A percentile compares a stretch with the other conserved stretches of the same genome.
Conservation (phyloP, 176 grass and related monocot genomes). For the Metroxylon sagu region DNA sequence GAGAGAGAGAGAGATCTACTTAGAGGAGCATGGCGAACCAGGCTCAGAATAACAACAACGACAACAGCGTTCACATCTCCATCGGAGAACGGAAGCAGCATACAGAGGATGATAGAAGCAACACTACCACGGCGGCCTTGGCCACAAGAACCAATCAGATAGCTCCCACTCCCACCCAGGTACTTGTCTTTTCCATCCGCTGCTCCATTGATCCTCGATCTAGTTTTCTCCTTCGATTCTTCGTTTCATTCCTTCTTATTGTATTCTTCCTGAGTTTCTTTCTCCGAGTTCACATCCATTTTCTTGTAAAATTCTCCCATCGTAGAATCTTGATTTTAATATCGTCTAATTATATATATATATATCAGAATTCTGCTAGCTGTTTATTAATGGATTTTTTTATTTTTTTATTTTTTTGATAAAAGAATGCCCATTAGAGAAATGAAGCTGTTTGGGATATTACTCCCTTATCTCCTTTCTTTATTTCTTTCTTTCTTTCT, state of each 20-base stretch:
- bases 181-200: background rate
- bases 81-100: background rate
- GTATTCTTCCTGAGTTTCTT: background rate
- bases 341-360: too few species aligned
- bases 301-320: too few species aligned
- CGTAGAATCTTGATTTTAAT: too few species aligned
- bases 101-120: background rate
- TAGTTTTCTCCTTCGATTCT: background rate
- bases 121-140: background rate
- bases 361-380: too few species aligned
- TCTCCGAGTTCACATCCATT: too few species aligned
- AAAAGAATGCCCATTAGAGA: too few species aligned
- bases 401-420: too few species aligned
- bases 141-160: conserved; percentile 8
- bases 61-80: conserved; percentile 12
- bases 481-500: too few species aligned
- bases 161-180: conserved; percentile 4
- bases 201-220: background rate
- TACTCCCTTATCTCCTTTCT: too few species aligned
- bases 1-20: background rate
- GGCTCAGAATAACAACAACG: background rate
- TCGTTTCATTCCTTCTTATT: background rate
- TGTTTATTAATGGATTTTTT: too few species aligned
- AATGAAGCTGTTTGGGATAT: too few species aligned
- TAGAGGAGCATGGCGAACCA: too few species aligned